A percentile compares a stretch with the other conserved stretches of the same genome.
phyloP scores from a whole-genome alignment of 805 yeast genomes.

The Metschnikowia peoriensis region DNA sequence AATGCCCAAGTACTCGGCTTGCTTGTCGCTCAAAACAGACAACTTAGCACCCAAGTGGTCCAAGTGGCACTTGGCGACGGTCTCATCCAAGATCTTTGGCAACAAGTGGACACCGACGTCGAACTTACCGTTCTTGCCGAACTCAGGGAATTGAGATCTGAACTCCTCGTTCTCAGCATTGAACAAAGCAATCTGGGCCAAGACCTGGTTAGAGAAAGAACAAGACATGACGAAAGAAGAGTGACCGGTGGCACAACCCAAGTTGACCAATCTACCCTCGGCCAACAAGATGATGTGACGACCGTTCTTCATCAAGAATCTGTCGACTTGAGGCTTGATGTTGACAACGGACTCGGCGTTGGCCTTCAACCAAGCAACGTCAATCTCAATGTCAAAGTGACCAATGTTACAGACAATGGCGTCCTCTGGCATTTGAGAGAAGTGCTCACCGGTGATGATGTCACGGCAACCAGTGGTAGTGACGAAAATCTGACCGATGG shows the following conservation, averaged over 20 bases:
- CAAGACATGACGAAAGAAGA: conserved; percentile 99
- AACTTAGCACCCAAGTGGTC: conserved; percentile 90
- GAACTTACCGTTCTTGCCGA: conserved; percentile 89
- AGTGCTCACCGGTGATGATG: conserved; percentile 87
- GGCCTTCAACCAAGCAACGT: conserved; percentile 97
- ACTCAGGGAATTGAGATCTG: conserved; percentile 81
- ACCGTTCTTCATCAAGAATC: conserved; percentile 85
- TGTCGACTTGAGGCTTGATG: conserved; percentile 99
- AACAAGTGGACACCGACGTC: conserved; percentile 89
- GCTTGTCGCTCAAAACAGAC: conserved; percentile 70
- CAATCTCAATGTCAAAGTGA: conserved; percentile 98
- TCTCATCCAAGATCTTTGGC: conserved; percentile 98
- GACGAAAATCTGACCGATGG: conserved; percentile 93
- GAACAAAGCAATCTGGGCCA: conserved; percentile 86
- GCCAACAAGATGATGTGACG: conserved; percentile 95
- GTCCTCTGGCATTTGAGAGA: conserved; percentile 94
- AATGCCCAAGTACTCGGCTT: conserved; percentile 92
- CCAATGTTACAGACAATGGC: conserved; percentile 99
- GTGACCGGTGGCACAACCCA: conserved; percentile 99
- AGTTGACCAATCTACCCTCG: conserved; percentile 98
- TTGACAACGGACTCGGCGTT: conserved; percentile 91
- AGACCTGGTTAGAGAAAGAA: conserved; percentile 98
- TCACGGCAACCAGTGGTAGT: conserved; percentile 99
- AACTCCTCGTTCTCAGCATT: conserved; percentile 79
- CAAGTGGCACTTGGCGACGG: conserved; percentile 96